Base-by-base conservation (phyloP, 2,329 filamentous ascomycete species). In the Amauroascus niger region DNA sequence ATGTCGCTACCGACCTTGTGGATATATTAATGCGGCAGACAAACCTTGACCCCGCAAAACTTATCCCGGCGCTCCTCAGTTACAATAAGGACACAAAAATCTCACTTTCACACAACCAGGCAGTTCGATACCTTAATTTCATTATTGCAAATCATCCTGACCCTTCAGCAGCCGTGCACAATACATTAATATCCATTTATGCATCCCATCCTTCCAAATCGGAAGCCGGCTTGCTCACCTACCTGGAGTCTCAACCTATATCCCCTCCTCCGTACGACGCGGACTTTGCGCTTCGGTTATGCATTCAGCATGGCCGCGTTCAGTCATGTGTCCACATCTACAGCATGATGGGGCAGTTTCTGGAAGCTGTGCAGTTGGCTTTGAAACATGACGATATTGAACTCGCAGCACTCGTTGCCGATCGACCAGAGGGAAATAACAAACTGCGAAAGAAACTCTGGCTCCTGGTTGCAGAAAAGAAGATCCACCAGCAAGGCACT, bases 281-380 rank as follows among this genome's bases (percentile, higher is more conserved):
- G 1, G 93, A 98, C 69, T 98, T 98, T 70, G 93, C 93, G 1
- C 82, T 98, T 28, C 86, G 93, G 11, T 79, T 97, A 11, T 98
- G 93, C 71, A 97, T 98, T 60, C 87, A 96, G 63, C 84, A 98
- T 70, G 84, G 90, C 61, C 86, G 93, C 43, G 90, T 96, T 1
- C 83, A 95, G 58, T 94, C 88, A 13, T 95, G 90, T 65, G 91
- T 97, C 4, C 90, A 97, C 69, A 96, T 98, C 58, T 98, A 97
- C 74, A 95, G 87, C 53, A 87, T 84, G 57, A 98, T 98, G 91
- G 86, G 86, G 0, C 89, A 97, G 68, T 96, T 95, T 65, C 80
- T 88, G 16, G 88, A 94, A 68, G 91, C 91, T 1, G 93, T 98
- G 3, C 88, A 95, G 64, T 79, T 98, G 3, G 93, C 93, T 0